Evolutionary conservation across 1,139 yeast species (phyloP).

Genomic region (Saccharomyces hybrid): DNA sequence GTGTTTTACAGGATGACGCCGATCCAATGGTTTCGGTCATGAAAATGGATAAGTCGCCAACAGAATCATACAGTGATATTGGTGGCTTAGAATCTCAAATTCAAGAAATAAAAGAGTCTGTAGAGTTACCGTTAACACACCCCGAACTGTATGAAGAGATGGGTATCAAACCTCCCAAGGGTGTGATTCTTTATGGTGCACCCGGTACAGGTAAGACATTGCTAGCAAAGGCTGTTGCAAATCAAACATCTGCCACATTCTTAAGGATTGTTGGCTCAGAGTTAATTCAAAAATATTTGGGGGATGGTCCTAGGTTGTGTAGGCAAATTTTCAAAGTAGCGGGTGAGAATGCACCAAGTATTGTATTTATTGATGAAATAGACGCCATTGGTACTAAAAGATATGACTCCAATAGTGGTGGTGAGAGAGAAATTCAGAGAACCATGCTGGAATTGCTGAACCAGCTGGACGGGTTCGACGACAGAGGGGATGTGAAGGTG

Average conservation of each 20-base stretch:
- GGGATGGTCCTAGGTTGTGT: constrained; percentile 94
- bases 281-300: constrained; percentile 90
- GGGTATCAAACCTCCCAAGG: constrained; percentile 99
- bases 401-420: constrained; percentile 93
- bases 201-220: constrained; percentile 99
- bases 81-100: constrained; percentile 96
- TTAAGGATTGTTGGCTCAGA: constrained; percentile 95
- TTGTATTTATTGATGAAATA: constrained; percentile 96
- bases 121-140: constrained; percentile 93
- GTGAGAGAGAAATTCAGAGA: constrained; percentile 96
- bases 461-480: constrained; percentile 97
- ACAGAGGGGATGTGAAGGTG: constrained; percentile 95
- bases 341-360: constrained; percentile 94
- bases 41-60: constrained; percentile 96
- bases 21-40: constrained; percentile 97
- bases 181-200: constrained; percentile 95
- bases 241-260: constrained; percentile 94
- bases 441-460: constrained; percentile 95
- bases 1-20: constrained; percentile 92
- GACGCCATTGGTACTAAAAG: constrained; percentile 98
- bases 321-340: constrained; percentile 96
- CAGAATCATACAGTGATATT: constrained; percentile 92
- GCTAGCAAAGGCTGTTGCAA: constrained; percentile 96
- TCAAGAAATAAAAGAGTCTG: constrained; percentile 97
- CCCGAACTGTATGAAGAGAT: constrained; percentile 97